A percentile compares a stretch with the other conserved stretches of the same genome.
Evolutionary conservation across 495 filamentous ascomycete genomes (phyloP).

Genomic region (Neurospora sp.): DNA sequence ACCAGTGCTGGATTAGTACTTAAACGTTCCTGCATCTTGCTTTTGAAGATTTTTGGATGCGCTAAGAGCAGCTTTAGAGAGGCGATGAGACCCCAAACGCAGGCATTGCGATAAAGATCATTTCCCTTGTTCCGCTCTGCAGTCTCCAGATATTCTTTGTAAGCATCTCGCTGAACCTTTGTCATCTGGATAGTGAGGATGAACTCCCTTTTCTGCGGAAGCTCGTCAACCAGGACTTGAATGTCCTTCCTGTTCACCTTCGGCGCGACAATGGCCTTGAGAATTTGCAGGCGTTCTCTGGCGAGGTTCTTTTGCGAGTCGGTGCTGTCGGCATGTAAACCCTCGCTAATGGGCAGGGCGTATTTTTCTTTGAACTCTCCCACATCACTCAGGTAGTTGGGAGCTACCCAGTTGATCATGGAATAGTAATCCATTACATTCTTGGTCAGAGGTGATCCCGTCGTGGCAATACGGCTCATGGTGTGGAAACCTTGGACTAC

Average conservation of each 20-base stretch:
- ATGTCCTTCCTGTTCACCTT: constrained; percentile 73
- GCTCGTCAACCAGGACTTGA: constrained; percentile 48
- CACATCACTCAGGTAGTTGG: constrained; percentile 58
- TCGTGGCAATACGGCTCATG: constrained; percentile 69
- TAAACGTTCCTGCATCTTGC: constrained; percentile 32
- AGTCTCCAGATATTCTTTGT: constrained; percentile 45
- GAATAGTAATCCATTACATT: constrained; percentile 71
- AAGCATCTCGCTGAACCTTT: constrained; percentile 50
- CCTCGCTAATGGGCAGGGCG: constrained; percentile 59
- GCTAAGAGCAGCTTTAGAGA: constrained; percentile 60
- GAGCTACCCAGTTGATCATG: constrained; percentile 83
- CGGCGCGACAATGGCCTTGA: constrained; percentile 62
- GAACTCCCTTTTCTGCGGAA: constrained; percentile 73
- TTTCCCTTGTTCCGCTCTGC: background rate
- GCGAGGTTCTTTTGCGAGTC: constrained; percentile 41
- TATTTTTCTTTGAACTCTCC: constrained; percentile 59
- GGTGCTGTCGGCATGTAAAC: constrained; percentile 55
- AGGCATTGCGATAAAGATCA: constrained; percentile 2
- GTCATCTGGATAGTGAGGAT: constrained; percentile 65
- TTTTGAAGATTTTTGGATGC: constrained; percentile 58
- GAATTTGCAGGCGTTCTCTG: constrained; percentile 55
- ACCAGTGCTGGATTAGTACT: background rate
- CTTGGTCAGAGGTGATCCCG: constrained; percentile 79
- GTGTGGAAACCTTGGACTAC: constrained; percentile 51
- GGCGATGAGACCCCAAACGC: constrained; percentile 26